phyloP scores from a whole-genome alignment of 257 asterid genomes.

The Osmanthus fragrans region DNA sequence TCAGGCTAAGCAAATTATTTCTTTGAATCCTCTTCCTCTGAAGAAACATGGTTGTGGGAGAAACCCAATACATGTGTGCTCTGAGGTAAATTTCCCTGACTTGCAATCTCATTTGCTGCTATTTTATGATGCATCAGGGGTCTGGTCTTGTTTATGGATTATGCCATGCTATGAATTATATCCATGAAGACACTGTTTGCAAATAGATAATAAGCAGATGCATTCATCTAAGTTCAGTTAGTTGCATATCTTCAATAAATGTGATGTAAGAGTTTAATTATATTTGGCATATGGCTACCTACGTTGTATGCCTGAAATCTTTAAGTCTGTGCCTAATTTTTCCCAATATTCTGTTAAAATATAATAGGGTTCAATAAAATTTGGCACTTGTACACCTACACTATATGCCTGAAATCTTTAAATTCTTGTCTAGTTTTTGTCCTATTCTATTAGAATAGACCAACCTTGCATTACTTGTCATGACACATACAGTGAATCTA shows the following conservation, averaged over 20 bases:
- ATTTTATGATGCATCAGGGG: background rate
- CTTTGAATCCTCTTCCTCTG: conserved; percentile 92
- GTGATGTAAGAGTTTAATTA: background rate
- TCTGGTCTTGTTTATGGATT: background rate
- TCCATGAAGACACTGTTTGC: background rate
- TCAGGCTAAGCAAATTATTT: conserved; percentile 90
- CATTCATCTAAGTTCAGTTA: background rate
- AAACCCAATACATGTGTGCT: conserved; percentile 85
- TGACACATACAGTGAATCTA: background rate
- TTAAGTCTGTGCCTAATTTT: background rate
- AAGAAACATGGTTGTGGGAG: conserved; percentile 97
- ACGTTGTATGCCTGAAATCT: background rate
- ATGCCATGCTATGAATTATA: background rate
- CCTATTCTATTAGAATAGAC: background rate
- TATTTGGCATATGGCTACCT: too few species aligned
- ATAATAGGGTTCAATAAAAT: background rate
- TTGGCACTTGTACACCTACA: background rate
- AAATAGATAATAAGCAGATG: background rate
- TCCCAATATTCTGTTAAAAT: background rate
- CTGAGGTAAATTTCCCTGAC: conserved; percentile 62
- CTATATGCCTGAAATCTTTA: background rate
- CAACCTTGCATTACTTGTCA: background rate
- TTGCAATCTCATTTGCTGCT: background rate
- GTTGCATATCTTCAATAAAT: background rate
- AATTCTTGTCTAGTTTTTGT: background rate